Percentiles rank a stretch among this genome's conserved stretches.
These are phyloP conservation scores for Eucalyptus virginea DNA, from an alignment of 345 rosid genomes.

Conservation along the genomic window DNA sequence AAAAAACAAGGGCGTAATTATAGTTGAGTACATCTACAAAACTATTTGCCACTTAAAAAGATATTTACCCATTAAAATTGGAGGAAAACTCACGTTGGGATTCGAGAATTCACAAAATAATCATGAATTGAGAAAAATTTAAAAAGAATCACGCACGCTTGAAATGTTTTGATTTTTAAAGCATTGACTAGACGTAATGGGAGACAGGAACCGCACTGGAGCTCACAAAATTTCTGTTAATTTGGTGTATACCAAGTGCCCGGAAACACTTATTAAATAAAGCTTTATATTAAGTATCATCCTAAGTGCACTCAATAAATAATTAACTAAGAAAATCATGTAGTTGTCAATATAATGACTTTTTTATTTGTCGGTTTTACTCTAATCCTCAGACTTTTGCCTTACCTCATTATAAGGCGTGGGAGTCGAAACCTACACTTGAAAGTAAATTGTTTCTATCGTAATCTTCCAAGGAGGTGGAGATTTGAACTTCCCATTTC, in stretches of 20 bases:
- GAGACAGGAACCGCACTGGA: neutral
- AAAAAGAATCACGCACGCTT: neutral
- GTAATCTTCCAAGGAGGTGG: accelerated
- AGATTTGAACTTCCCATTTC: accelerated
- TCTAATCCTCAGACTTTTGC: no score
- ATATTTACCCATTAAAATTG: neutral
- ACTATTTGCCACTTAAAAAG: neutral
- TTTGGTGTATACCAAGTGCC: neutral
- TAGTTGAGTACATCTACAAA: neutral
- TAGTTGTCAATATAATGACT: no score
- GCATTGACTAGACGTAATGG: neutral
- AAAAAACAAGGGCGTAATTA: neutral
- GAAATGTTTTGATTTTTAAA: neutral
- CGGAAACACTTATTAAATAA: no score
- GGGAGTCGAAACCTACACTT: accelerated
- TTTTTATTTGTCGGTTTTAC: no score
- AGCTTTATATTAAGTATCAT: neutral
- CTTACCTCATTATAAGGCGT: accelerated
- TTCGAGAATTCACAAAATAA: neutral
- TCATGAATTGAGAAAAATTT: neutral
- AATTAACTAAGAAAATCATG: no score
- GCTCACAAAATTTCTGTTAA: neutral
- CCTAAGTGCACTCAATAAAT: neutral
- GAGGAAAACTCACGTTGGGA: neutral
- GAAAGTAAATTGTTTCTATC: accelerated